These are phyloP conservation scores for Ceratobasidium sp. DNA, from an alignment of 1,284 basidiomycete species.

Conservation along the genomic window DNA sequence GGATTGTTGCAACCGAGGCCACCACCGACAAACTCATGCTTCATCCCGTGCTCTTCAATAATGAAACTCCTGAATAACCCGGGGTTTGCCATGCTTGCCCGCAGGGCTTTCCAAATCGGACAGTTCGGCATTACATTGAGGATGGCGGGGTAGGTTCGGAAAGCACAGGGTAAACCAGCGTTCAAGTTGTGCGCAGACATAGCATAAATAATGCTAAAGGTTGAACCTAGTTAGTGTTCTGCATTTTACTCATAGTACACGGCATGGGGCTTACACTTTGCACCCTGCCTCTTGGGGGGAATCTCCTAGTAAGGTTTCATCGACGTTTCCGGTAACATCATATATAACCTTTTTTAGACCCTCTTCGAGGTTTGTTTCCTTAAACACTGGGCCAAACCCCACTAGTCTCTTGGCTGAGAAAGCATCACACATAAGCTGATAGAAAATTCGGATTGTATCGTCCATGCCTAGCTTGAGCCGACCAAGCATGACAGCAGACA, in stretches of 20 bases:
- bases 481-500: too few relatives aligned
- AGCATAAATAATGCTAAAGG: neutral
- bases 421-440: neutral
- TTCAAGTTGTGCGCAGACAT: constrained; percentile 5
- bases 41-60: neutral
- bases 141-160: neutral
- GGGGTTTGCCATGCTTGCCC: neutral
- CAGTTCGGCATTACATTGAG: neutral
- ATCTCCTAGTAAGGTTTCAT: neutral
- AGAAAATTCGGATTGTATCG: neutral
- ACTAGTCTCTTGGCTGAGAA: neutral
- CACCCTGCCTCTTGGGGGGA: neutral
- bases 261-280: neutral
- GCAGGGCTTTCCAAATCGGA: constrained; percentile 5
- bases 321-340: neutral
- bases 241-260: neutral
- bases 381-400: neutral
- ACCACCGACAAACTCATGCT: neutral
- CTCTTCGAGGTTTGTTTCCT: neutral
- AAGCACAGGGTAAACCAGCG: neutral
- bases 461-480: neutral
- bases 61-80: neutral
- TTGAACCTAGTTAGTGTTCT: neutral
- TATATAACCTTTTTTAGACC: neutral
- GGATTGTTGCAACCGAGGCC: neutral